Evolutionary conservation across 2,329 filamentous ascomycete species (phyloP).

Genomic region (Paradendryphiella salina): DNA sequence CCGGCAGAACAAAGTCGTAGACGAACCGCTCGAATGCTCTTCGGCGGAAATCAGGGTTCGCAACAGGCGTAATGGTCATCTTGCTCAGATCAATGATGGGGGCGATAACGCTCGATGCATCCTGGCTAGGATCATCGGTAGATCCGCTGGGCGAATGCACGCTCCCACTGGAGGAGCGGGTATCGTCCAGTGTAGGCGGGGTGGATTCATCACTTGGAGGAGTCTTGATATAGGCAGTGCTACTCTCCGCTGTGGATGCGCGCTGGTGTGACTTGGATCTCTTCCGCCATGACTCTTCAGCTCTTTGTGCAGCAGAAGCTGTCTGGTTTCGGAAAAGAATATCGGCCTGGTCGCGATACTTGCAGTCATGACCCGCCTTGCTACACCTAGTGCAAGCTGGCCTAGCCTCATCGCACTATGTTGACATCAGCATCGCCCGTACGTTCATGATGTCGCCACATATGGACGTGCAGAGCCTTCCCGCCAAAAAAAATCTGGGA

Average conservation of each 20-base stretch:
- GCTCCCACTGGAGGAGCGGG: slow-evolving; percentile 11
- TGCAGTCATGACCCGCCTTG: slow-evolving; percentile 36
- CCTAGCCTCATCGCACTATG: slow-evolving; percentile 41
- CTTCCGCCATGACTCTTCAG: slow-evolving; percentile 42
- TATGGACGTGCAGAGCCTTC: neutral
- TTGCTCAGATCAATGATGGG: slow-evolving; percentile 13
- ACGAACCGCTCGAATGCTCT: slow-evolving; percentile 39
- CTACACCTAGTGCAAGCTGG: slow-evolving; percentile 38
- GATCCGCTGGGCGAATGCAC: slow-evolving; percentile 7
- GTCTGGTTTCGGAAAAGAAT: slow-evolving; percentile 44
- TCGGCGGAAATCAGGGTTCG: slow-evolving; percentile 26
- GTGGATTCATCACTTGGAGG: slow-evolving; percentile 20
- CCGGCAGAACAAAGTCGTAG: slow-evolving; percentile 37
- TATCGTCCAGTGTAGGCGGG: slow-evolving; percentile 8
- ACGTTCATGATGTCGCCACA: neutral
- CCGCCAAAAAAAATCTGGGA: too few relatives aligned
- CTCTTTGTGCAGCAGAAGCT: slow-evolving; percentile 38
- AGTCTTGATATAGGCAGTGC: slow-evolving; percentile 14
- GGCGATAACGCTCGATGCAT: neutral
- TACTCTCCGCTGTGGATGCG: slow-evolving; percentile 13
- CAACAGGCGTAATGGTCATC: slow-evolving; percentile 17
- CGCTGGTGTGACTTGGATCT: slow-evolving; percentile 36
- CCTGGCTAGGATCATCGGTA: slow-evolving; percentile 2
- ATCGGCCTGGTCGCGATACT: slow-evolving; percentile 40
- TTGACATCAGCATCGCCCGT: slow-evolving; percentile 4